Evolutionary conservation across 139 green algal species (phyloP), one percentile per base, ranked within the genome.

Genomic region (Coelastrella sp.): DNA sequence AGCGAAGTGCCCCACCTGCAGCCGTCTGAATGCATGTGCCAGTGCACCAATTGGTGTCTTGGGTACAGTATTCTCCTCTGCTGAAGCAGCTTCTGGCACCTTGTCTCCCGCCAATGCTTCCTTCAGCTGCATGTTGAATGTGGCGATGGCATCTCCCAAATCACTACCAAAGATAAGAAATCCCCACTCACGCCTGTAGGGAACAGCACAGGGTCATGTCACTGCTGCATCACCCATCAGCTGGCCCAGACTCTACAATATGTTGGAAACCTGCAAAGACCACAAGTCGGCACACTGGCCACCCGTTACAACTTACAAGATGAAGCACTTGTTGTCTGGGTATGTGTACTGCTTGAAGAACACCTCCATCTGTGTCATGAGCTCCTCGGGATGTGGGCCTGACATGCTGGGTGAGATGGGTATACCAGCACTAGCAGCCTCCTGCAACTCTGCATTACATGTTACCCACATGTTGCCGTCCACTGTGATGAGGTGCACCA

Each of bases 341-440:
- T 88, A 91, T 22, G 24, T 79, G 68, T 84, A 72, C 81, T 88
- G 80, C 68, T 88, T 88, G 24, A 89, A 84, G 81, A 91, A 91
- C 56, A 91, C 88, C 57, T 88, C 78, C 58, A 91, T 72, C 88
- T 88, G 80, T 22, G 88, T 91, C 49, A 68, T 74, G 14, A 85
- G 80, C 88, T 89, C 88, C 88, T 91, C 88, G 19, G 68, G 68
- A 82, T 91, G 81, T 7, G 88, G 80, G 24, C 88, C 88, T 49
- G 24, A 17, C 57, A 91, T 75, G 68, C 76, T 87, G 63, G 88
- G 88, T 4, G 80, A 89, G 17, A 91, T 68, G 19, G 81, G 88
- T 9, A 91, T 79, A 56, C 88, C 88, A 60, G 81, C 81, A 24
- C 24, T 25, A 19, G 56, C 88, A 15, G 87, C 87, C 25, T 85